A percentile compares a stretch with the other conserved stretches of the same genome.
Conservation (phyloP, 129 eudicot genomes). For the Apium graveolens region DNA sequence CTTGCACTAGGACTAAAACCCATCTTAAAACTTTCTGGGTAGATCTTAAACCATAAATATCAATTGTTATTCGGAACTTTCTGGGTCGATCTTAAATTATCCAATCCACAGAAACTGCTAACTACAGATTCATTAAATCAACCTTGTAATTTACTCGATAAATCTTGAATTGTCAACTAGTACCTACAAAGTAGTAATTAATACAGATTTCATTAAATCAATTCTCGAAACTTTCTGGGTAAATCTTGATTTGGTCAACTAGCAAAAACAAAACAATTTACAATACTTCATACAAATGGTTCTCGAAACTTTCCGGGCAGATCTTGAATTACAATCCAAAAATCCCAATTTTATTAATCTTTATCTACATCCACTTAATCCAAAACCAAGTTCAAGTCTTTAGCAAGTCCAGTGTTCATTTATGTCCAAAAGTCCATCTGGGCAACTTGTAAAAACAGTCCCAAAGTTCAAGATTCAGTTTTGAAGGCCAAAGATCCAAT, state of each 20-base stretch:
- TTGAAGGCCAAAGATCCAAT: background rate
- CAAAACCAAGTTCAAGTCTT: background rate
- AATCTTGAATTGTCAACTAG: background rate
- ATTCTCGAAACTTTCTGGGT: background rate
- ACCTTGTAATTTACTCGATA: background rate
- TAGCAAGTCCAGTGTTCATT: slow-evolving; percentile 11
- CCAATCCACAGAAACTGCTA: background rate
- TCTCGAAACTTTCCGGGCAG: background rate
- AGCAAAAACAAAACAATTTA: too few relatives aligned
- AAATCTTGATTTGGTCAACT: background rate
- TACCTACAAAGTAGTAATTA: background rate
- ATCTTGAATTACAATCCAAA: background rate
- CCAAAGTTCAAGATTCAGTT: background rate
- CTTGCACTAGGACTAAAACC: background rate
- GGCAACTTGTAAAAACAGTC: background rate
- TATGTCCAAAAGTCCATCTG: slow-evolving; percentile 21
- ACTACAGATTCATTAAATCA: background rate
- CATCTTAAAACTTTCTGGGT: background rate
- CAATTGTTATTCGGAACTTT: background rate
- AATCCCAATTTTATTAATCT: too few relatives aligned
- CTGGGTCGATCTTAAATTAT: background rate
- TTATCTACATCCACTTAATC: background rate
- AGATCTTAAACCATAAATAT: too few relatives aligned
- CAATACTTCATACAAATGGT: background rate
- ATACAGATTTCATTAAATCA: background rate